Conservation (phyloP, 345 rosid genomes). For the Rhodomyrtus tomentosa region DNA sequence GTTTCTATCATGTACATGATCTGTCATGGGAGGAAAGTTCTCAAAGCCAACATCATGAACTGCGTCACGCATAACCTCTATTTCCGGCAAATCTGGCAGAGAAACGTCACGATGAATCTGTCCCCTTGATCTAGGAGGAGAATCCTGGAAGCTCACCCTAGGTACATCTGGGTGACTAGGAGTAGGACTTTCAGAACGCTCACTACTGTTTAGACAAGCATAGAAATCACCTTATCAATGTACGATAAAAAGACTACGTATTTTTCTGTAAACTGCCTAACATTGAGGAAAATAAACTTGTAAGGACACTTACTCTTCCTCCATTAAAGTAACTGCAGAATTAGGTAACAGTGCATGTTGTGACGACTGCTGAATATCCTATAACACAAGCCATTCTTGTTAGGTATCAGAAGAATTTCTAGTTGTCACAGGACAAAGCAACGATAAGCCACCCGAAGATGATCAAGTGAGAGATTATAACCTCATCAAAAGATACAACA, state of each 20-base stretch:
- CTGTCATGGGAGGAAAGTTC: constrained; percentile 11
- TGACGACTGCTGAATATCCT: background rate
- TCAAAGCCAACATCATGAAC: constrained; percentile 16
- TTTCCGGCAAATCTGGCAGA: constrained; percentile 29
- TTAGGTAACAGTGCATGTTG: background rate
- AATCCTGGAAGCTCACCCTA: constrained; percentile 30
- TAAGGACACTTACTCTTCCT: background rate
- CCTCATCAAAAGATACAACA: constrained; percentile 66
- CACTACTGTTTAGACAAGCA: background rate
- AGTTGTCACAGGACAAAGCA: background rate
- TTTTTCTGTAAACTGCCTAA: background rate
- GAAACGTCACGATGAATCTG: constrained; percentile 6
- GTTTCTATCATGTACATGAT: constrained; percentile 6
- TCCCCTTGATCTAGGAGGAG: background rate
- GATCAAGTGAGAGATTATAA: constrained; percentile 1
- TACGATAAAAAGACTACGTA: background rate
- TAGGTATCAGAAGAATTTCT: background rate
- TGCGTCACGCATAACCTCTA: constrained; percentile 55
- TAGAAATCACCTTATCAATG: background rate
- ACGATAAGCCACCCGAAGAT: background rate
- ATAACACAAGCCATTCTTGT: background rate
- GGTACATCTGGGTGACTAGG: background rate
- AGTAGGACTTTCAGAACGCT: background rate
- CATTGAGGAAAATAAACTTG: background rate
- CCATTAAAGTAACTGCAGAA: background rate